Evolutionary conservation across 345 rosid genomes (phyloP).

Genomic region (Ricinus communis): DNA sequence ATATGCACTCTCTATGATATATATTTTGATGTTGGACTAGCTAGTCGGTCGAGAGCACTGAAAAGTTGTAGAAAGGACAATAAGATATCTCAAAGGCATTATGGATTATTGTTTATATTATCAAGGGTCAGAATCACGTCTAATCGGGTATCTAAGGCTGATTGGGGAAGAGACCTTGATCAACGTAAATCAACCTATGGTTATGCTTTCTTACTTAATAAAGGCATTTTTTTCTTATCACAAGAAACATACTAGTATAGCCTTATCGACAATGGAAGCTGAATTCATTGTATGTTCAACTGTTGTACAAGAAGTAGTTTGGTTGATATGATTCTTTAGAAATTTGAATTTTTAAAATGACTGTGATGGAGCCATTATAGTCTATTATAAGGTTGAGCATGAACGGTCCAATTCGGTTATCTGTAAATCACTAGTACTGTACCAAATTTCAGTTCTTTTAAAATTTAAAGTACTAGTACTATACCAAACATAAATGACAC

Average conservation of each 20-base stretch:
- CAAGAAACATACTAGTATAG: neutral
- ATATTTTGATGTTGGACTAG: neutral
- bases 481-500: too few relatives aligned
- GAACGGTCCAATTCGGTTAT: too few relatives aligned
- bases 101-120: neutral
- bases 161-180: neutral
- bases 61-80: neutral
- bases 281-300: too few relatives aligned
- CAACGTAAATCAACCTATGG: neutral
- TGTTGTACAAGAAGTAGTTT: too few relatives aligned
- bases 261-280: neutral
- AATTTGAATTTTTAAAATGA: too few relatives aligned
- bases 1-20: neutral
- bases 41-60: neutral
- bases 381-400: too few relatives aligned
- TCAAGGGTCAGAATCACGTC: neutral
- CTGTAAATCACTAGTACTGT: too few relatives aligned
- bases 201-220: neutral
- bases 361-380: too few relatives aligned
- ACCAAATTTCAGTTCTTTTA: too few relatives aligned
- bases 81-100: neutral
- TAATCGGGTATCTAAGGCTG: neutral
- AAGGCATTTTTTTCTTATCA: too few relatives aligned
- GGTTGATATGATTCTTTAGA: too few relatives aligned
- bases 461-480: too few relatives aligned